Percentiles rank a stretch among this genome's conserved stretches.
Evolutionary conservation across 129 eudicot species (phyloP).

Genomic region (Centella asiatica): DNA sequence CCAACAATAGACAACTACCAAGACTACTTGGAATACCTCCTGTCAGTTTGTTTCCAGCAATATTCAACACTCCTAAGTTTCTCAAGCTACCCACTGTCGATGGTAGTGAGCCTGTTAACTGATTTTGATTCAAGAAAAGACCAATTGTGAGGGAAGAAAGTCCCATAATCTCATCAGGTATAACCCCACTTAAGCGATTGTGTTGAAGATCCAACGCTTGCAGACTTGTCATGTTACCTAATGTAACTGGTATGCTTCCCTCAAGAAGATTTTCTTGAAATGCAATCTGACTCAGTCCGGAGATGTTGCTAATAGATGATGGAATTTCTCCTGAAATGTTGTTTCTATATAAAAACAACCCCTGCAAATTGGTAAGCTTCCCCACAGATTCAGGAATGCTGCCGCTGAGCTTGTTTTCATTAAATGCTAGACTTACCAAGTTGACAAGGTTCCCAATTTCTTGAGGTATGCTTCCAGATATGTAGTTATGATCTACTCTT

Average conservation of each 20-base stretch:
- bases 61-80: background rate
- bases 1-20: background rate
- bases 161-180: background rate
- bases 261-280: background rate
- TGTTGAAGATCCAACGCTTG: background rate
- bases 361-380: background rate
- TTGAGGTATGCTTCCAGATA: constrained; percentile 3
- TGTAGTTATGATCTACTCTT: background rate
- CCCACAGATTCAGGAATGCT: constrained; percentile 14
- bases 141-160: background rate
- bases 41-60: background rate
- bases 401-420: background rate
- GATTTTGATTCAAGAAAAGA: constrained; percentile 3
- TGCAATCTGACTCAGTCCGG: background rate
- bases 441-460: constrained; percentile 8
- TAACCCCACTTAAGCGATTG: background rate
- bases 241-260: background rate
- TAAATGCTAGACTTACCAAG: background rate
- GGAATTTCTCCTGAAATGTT: constrained; percentile 12
- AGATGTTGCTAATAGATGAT: constrained; percentile 7
- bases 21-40: background rate
- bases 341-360: background rate
- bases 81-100: background rate
- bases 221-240: background rate
- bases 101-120: background rate